phyloP scores from a whole-genome alignment of 1,284 basidiomycete species.

The Rhodotorula mucilaginosa region DNA sequence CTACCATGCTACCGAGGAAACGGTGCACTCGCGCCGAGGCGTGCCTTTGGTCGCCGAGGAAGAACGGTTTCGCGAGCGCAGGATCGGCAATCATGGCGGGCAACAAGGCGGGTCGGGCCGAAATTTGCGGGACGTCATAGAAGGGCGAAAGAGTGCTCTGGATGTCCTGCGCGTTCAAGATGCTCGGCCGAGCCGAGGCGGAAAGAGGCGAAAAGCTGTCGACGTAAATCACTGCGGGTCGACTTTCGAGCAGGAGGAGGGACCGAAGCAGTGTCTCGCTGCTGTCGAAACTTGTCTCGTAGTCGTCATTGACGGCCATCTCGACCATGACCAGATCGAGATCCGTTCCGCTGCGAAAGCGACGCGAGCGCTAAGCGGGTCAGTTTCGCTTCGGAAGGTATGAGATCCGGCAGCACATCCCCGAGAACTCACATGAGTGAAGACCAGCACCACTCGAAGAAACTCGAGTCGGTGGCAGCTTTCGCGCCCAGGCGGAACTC shows the following conservation, averaged over 20 bases:
- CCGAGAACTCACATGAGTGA: neutral
- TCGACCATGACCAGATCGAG: slow-evolving; percentile 21
- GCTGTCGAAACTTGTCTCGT: neutral
- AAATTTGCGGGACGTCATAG: slow-evolving; percentile 24
- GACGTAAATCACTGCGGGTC: slow-evolving; percentile 17
- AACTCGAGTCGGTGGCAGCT: slow-evolving; percentile 18
- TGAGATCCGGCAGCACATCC: neutral
- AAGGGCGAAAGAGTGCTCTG: slow-evolving; percentile 13
- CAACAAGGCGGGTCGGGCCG: slow-evolving; percentile 3
- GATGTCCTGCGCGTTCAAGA: slow-evolving; percentile 4
- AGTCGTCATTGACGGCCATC: slow-evolving; percentile 55
- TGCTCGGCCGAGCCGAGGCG: neutral
- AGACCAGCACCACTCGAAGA: slow-evolving; percentile 22
- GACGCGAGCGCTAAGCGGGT: neutral
- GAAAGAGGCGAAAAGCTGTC: slow-evolving; percentile 6
- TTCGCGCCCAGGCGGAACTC: slow-evolving; percentile 14
- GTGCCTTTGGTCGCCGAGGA: slow-evolving; percentile 21
- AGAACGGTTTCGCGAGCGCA: slow-evolving; percentile 7
- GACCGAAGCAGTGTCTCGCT: slow-evolving; percentile 13
- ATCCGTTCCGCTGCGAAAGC: slow-evolving; percentile 3
- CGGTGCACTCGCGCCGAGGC: slow-evolving; percentile 4
- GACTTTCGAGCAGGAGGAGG: slow-evolving; percentile 2
- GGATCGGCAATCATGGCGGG: slow-evolving; percentile 14
- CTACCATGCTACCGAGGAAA: slow-evolving; percentile 22
- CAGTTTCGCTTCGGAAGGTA: neutral